Base-by-base conservation (phyloP, 306 rosid genomes). In the Dalbergia cultrata region DNA sequence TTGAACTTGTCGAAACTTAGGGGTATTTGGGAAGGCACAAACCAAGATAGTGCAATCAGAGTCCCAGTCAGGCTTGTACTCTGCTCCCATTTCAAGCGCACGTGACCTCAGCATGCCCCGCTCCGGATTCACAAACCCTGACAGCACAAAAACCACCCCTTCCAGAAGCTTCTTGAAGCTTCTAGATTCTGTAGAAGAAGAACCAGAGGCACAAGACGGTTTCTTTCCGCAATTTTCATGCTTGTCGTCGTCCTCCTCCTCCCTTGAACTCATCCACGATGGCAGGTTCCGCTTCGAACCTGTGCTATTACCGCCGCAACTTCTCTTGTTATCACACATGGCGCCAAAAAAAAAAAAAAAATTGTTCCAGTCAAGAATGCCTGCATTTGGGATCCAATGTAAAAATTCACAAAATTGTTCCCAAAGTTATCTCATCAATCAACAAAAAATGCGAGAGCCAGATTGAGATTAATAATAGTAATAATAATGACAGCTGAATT, bases 51-150 rank as follows among this genome's bases (percentile, higher is more conserved):
- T 93, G 89, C 97, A 91, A 67, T 78, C 81, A 18, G 94, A 86
- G 83, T 84, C 90, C 99, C 99, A 95, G 66, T 95, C 97, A 68
- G 93, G 93, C 83, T 86, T 79, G 86, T 87, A 95, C 63, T 90
- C 91, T 19, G 97, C 99, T 56, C 99, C 99, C 99, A 95, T 95
- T 87, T 91, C 99, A 87, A 95, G 75, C 1, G 98, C 96, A 26
- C 71, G 96, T 34, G 98, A 95, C 64, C 98, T 80, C 91, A 95
- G 78, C 72, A 75, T 85, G 78, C 97, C 75, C 33, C 97, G 94
- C 87, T 95, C 95, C 1, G 99, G 97, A 89, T 95, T 95, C 63
- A 95, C 94, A 89, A 95, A 91, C 22, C 99, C 99, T 9, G 99
- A 95, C 58, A 95, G 71, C 80, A 91, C 97, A 83, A 92, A 95